Evolutionary conservation across 2,329 filamentous ascomycete species (phyloP).

Genomic region (Rhynchosporium secalis): DNA sequence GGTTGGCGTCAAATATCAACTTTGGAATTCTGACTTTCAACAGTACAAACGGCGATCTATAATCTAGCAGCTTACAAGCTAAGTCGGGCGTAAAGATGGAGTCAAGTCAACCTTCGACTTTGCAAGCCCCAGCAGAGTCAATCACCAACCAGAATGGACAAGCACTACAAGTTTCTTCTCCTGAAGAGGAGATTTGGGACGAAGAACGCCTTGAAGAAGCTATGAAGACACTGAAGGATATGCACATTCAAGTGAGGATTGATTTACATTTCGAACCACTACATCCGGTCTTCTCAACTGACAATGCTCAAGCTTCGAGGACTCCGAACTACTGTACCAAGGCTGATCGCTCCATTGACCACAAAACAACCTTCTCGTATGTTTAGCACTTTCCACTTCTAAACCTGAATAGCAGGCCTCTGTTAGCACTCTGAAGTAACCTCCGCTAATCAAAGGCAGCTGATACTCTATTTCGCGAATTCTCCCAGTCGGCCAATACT

Average conservation of each 20-base stretch:
- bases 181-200: slow-evolving; percentile 37
- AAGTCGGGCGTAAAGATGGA: not conserved
- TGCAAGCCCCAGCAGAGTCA: not conserved
- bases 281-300: not conserved
- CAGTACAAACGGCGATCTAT: too few relatives aligned
- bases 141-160: slow-evolving; percentile 8
- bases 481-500: slow-evolving; percentile 49
- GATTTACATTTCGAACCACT: not conserved
- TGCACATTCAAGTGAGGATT: slow-evolving; percentile 40
- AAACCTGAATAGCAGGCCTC: not conserved
- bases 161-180: not conserved
- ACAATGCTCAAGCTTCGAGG: slow-evolving; percentile 44
- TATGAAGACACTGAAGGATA: slow-evolving; percentile 39
- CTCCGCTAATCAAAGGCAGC: slow-evolving; percentile 43
- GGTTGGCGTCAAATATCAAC: not conserved
- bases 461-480: slow-evolving; percentile 49
- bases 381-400: slow-evolving; percentile 29
- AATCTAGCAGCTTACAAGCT: not conserved
- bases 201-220: slow-evolving; percentile 38
- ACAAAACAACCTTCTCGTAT: slow-evolving; percentile 53
- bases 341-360: slow-evolving; percentile 53
- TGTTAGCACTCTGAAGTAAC: not conserved
- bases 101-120: slow-evolving; percentile 3
- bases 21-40: too few relatives aligned
- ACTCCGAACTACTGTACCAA: slow-evolving; percentile 51